Base-by-base conservation (phyloP, 306 rosid genomes). In the Cyamopsis tetragonoloba region DNA sequence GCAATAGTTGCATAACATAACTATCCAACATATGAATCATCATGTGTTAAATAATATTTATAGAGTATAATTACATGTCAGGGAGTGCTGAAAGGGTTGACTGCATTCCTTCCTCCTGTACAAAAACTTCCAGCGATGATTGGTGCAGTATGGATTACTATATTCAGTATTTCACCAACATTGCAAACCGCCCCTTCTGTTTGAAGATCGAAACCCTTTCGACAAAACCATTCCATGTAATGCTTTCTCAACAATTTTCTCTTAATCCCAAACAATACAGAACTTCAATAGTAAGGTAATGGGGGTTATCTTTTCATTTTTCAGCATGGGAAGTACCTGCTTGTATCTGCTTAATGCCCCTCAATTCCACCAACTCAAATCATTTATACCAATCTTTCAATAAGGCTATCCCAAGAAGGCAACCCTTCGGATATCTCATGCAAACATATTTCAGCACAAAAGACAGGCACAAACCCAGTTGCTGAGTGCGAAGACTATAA, bases 401-500 rank as follows among this genome's bases (percentile, higher is more conserved):
- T 62, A 79, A 46, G 71, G 85, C 74, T 74, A 78, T 48, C 85
- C 79, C 82, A 58, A 76, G 73, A 71, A 27, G 73, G 79, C 68
- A 82, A 81, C 59, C 74, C 68, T 78, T 43, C 62, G 77, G 54
- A 80, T 83, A 68, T 47, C 43, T 68, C 49, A 73, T 79, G 88
- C 91, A 74, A 85, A 82, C 78, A 63, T 72, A 79, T 72, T 74
- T 76, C 83, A 77, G 88, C 87, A 74, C 83, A 83, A 76, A 79
- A 73, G 84, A 86, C 81, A 78, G 83, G 95, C 96, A 95, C 89
- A 89, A 77, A 81, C 88, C 82, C 81, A 78, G 86, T 86, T 70
- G 87, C 90, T 73, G 96, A 85, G 76, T 83, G 89, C 97, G 82
- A 88, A 79, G 91, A 86, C 73, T 75, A 84, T 84, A 89, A 88